These are phyloP conservation scores for Blastobotrys malaysiensis DNA, from an alignment of 1,139 yeast species.

Conservation along the genomic window DNA sequence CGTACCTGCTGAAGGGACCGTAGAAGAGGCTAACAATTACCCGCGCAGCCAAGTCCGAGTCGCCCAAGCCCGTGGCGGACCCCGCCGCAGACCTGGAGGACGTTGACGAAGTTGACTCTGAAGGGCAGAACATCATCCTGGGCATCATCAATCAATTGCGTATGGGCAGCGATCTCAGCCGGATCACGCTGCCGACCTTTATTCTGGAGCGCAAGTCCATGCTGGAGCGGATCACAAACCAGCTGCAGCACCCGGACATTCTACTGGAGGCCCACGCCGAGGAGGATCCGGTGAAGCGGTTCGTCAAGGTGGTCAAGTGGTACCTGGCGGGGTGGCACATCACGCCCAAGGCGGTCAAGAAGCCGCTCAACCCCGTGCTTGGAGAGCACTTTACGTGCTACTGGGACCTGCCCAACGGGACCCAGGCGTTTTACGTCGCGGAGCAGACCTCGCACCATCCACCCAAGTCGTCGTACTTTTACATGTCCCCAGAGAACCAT, in stretches of 20 bases:
- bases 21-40: background rate
- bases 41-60: background rate
- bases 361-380: slow-evolving; percentile 89
- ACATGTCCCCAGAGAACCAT: slow-evolving; percentile 70
- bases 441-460: slow-evolving; percentile 98
- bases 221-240: slow-evolving; percentile 92
- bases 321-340: slow-evolving; percentile 96
- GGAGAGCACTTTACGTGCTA: slow-evolving; percentile 89
- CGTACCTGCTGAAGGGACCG: background rate
- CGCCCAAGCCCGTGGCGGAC: background rate
- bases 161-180: slow-evolving; percentile 85
- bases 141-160: slow-evolving; percentile 86
- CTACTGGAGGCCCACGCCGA: slow-evolving; percentile 59
- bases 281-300: slow-evolving; percentile 58
- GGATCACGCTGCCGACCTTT: slow-evolving; percentile 91
- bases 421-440: slow-evolving; percentile 73
- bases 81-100: slow-evolving; percentile 36
- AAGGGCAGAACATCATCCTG: slow-evolving; percentile 78
- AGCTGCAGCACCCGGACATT: slow-evolving; percentile 74
- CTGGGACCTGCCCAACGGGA: slow-evolving; percentile 76
- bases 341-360: slow-evolving; percentile 96
- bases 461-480: slow-evolving; percentile 94
- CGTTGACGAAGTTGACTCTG: slow-evolving; percentile 85
- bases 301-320: slow-evolving; percentile 74
- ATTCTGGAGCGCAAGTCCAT: slow-evolving; percentile 91